Conservation (phyloP, 768 basidiomycete genomes). For the Russula olivacea region DNA sequence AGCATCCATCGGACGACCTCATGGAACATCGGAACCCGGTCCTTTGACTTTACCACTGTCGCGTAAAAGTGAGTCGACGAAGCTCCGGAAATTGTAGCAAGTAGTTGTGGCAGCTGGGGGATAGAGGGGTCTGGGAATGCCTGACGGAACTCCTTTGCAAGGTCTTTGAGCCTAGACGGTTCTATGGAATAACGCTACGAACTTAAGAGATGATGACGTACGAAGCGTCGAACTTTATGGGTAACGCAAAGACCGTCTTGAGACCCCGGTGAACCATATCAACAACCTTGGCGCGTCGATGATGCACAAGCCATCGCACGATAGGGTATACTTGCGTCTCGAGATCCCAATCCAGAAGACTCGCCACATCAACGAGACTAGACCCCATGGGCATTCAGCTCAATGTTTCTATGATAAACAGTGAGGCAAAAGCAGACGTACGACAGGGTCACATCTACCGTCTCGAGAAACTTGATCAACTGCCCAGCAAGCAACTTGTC, state of each 20-base stretch:
- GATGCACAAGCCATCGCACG: constrained; percentile 90
- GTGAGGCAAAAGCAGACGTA: constrained; percentile 36
- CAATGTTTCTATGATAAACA: neutral
- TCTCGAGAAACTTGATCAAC: constrained; percentile 68
- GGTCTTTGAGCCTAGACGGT: constrained; percentile 42
- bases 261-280: constrained; percentile 75
- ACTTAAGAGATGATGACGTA: constrained; percentile 36
- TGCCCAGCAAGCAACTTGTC: constrained; percentile 66
- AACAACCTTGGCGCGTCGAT: constrained; percentile 83
- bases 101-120: constrained; percentile 65
- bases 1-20: constrained; percentile 90
- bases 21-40: constrained; percentile 62
- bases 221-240: constrained; percentile 56
- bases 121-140: constrained; percentile 55
- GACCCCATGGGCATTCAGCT: neutral
- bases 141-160: constrained; percentile 55
- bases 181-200: constrained; percentile 16
- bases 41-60: constrained; percentile 64
- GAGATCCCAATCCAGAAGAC: constrained; percentile 75
- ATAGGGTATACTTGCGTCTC: constrained; percentile 80
- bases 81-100: constrained; percentile 69
- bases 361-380: constrained; percentile 71
- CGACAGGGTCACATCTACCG: constrained; percentile 70
- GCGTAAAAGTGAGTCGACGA: constrained; percentile 74
- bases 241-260: constrained; percentile 76